Conservation (phyloP, 331 rosid species). For the Saraca asoca region DNA sequence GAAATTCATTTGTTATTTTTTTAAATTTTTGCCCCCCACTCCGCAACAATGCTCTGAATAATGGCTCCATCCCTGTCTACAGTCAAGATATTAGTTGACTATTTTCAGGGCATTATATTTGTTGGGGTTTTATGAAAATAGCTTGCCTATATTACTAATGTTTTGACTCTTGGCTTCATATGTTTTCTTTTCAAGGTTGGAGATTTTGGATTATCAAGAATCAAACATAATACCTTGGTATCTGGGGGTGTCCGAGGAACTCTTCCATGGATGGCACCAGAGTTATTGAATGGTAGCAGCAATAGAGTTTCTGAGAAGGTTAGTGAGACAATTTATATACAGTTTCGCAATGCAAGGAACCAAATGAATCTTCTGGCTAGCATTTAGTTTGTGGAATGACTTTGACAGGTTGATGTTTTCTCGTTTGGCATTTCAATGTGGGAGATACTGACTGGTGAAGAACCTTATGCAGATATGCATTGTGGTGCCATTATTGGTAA, state of each 20-base stretch:
- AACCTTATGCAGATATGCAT: slow-evolving; percentile 76
- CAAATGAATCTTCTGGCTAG: slow-evolving; percentile 28
- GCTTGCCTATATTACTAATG: background rate
- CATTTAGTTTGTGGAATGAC: slow-evolving; percentile 37
- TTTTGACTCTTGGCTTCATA: slow-evolving; percentile 1
- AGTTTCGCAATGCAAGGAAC: slow-evolving; percentile 4
- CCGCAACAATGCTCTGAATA: no score
- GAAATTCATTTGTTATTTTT: no score
- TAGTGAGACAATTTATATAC: slow-evolving; percentile 19
- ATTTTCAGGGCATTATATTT: background rate
- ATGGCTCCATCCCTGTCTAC: no score
- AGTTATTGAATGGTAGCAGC: slow-evolving; percentile 64
- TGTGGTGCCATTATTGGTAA: slow-evolving; percentile 85
- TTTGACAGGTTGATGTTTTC: slow-evolving; percentile 75
- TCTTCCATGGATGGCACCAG: slow-evolving; percentile 81
- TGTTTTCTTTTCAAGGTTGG: slow-evolving; percentile 51
- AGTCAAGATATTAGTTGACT: no score
- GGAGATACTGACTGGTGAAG: slow-evolving; percentile 76
- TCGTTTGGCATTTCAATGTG: slow-evolving; percentile 81
- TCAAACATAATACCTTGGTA: slow-evolving; percentile 66
- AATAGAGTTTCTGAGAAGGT: slow-evolving; percentile 73
- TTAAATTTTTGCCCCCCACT: no score
- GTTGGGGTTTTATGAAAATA: slow-evolving; percentile 5
- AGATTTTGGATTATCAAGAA: slow-evolving; percentile 73
- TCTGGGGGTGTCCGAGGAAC: slow-evolving; percentile 83